Percentiles rank a stretch among this genome's conserved stretches.
These are phyloP conservation scores for Geosmithia flava DNA, from an alignment of 2,329 filamentous ascomycete genomes.

Conservation along the genomic window DNA sequence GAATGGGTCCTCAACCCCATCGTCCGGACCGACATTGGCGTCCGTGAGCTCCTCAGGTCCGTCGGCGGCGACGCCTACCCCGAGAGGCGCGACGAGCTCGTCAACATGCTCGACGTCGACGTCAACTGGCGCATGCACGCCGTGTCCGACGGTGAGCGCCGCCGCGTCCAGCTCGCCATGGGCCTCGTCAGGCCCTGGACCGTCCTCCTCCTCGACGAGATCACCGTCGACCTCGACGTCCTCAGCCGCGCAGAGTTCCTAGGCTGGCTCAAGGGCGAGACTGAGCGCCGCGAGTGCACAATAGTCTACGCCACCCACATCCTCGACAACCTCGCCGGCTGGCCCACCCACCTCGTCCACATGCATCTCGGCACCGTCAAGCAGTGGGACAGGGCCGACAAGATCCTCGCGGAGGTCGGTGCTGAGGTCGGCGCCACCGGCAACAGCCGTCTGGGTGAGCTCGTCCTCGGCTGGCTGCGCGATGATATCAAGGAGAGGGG, in stretches of 20 bases:
- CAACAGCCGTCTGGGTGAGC: conserved; percentile 74
- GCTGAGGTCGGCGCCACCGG: conserved; percentile 29
- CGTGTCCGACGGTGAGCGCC: conserved; percentile 82
- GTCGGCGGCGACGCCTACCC: conserved; percentile 81
- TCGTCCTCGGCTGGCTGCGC: conserved; percentile 80
- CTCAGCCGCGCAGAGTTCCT: conserved; percentile 77
- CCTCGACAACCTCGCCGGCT: conserved; percentile 83
- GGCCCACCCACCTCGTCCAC: conserved; percentile 92
- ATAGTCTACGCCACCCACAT: conserved; percentile 98
- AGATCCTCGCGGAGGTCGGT: conserved; percentile 45
- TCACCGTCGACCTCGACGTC: conserved; percentile 92
- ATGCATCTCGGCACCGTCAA: conserved; percentile 85
- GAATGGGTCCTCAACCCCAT: conserved; percentile 98
- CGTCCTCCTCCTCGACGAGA: conserved; percentile 84
- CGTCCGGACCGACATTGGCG: conserved; percentile 88
- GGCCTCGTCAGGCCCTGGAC: conserved; percentile 85
- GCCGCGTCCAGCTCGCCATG: conserved; percentile 93
- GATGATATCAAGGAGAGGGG: conserved; percentile 70
- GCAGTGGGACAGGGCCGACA: conserved; percentile 67
- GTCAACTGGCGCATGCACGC: conserved; percentile 89
- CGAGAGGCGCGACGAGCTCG: conserved; percentile 72
- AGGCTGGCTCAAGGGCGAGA: conserved; percentile 75
- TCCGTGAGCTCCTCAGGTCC: conserved; percentile 69
- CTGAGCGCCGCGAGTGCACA: conserved; percentile 68
- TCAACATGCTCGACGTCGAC: conserved; percentile 85